Conservation (phyloP, 345 rosid species). For the Passiflora organensis region DNA sequence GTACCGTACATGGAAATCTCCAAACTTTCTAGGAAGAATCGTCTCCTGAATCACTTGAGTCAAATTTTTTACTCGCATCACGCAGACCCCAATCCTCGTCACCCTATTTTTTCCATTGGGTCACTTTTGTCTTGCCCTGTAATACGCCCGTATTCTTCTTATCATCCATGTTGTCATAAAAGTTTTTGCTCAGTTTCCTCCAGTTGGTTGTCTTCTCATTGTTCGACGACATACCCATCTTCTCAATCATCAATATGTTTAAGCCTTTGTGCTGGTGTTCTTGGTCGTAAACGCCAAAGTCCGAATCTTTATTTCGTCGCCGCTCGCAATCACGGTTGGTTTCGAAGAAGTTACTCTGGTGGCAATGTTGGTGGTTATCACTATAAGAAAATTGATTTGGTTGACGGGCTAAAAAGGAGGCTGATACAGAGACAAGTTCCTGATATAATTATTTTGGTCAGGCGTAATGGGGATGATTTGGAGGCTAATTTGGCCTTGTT, state of each 20-base stretch:
- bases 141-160: background rate
- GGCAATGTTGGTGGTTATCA: background rate
- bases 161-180: background rate
- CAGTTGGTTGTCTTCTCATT: background rate
- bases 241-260: background rate
- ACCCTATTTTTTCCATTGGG: background rate
- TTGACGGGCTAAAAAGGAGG: background rate
- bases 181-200: background rate
- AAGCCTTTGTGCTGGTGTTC: background rate
- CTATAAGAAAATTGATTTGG: background rate
- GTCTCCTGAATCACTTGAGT: background rate
- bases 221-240: background rate
- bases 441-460: conserved; percentile 27
- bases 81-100: background rate
- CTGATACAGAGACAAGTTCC: conserved; percentile 11
- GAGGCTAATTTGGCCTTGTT: conserved; percentile 30
- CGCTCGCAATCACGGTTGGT: background rate
- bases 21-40: background rate
- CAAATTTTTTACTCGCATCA: background rate
- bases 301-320: background rate
- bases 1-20: too few species aligned
- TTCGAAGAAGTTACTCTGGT: conserved; percentile 6
- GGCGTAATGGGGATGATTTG: conserved; percentile 19
- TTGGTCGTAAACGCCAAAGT: background rate
- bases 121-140: background rate